phyloP scores from a whole-genome alignment of 805 yeast species.

The Teunomyces aglyptinius region DNA sequence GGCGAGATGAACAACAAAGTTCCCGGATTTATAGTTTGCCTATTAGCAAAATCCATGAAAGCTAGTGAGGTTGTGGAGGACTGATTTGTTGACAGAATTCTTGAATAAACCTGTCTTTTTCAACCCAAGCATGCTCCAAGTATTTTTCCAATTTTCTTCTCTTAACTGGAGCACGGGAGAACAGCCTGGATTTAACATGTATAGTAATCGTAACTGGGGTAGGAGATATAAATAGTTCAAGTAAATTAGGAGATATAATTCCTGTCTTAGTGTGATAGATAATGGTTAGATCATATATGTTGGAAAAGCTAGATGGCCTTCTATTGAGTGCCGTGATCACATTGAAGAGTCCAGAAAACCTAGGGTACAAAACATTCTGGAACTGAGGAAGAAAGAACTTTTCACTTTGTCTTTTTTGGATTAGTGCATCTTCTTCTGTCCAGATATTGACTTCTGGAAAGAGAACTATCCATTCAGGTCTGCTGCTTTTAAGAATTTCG shows the following conservation, averaged over 20 bases:
- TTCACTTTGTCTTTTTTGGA: slow-evolving; percentile 56
- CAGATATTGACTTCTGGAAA: slow-evolving; percentile 86
- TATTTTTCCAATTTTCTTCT: slow-evolving; percentile 64
- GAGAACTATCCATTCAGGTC: slow-evolving; percentile 61
- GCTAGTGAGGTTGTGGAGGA: not conserved
- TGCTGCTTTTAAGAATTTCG: slow-evolving; percentile 31
- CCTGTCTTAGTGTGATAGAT: slow-evolving; percentile 27
- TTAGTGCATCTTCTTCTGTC: slow-evolving; percentile 43
- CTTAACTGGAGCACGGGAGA: slow-evolving; percentile 50
- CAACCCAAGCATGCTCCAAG: slow-evolving; percentile 72
- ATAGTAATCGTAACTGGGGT: slow-evolving; percentile 40
- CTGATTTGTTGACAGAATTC: not conserved
- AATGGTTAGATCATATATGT: slow-evolving; percentile 57
- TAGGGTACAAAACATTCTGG: slow-evolving; percentile 68
- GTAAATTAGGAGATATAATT: slow-evolving; percentile 24
- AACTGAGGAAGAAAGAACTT: slow-evolving; percentile 61
- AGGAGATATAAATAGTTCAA: slow-evolving; percentile 28
- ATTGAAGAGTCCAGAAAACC: slow-evolving; percentile 60
- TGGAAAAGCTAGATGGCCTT: slow-evolving; percentile 32
- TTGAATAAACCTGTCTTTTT: slow-evolving; percentile 53
- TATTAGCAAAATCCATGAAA: slow-evolving; percentile 37
- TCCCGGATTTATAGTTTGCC: slow-evolving; percentile 63
- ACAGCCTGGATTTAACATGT: slow-evolving; percentile 46
- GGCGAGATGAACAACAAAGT: slow-evolving; percentile 76
- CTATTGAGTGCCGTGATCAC: slow-evolving; percentile 42